Evolutionary conservation across 257 asterid species (phyloP).

Genomic region (Coffea canephora): DNA sequence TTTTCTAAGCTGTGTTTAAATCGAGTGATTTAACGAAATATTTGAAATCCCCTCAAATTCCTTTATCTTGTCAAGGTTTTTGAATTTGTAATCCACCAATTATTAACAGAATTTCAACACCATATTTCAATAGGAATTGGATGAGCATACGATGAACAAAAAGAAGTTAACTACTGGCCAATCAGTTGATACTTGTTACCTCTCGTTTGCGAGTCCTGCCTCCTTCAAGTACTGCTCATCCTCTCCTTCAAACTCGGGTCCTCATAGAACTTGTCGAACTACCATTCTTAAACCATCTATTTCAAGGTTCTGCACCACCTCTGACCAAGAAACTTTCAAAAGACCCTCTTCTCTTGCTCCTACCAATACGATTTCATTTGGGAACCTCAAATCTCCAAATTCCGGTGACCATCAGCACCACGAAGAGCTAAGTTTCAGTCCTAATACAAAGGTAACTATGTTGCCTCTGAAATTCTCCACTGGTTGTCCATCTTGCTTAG

Average conservation of each 20-base stretch:
- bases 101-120: too few species aligned
- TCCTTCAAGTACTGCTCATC: neutral
- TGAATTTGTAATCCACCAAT: too few species aligned
- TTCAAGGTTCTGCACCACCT: too few species aligned
- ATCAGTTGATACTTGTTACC: neutral
- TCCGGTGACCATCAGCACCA: neutral
- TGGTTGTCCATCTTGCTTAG: neutral
- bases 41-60: too few species aligned
- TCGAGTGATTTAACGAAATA: too few species aligned
- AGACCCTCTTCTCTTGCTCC: neutral
- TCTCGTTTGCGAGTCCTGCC: neutral
- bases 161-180: neutral
- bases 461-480: neutral
- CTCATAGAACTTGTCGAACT: neutral
- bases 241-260: too few species aligned
- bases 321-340: neutral
- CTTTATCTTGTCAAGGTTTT: too few species aligned
- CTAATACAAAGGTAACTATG: neutral
- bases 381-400: neutral
- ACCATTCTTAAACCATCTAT: neutral
- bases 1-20: too few species aligned
- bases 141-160: neutral
- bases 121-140: neutral
- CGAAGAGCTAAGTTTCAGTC: neutral
- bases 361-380: conserved; percentile 3